Conservation (phyloP, 2,329 filamentous ascomycete species). For the Incumbomyces lentus region DNA sequence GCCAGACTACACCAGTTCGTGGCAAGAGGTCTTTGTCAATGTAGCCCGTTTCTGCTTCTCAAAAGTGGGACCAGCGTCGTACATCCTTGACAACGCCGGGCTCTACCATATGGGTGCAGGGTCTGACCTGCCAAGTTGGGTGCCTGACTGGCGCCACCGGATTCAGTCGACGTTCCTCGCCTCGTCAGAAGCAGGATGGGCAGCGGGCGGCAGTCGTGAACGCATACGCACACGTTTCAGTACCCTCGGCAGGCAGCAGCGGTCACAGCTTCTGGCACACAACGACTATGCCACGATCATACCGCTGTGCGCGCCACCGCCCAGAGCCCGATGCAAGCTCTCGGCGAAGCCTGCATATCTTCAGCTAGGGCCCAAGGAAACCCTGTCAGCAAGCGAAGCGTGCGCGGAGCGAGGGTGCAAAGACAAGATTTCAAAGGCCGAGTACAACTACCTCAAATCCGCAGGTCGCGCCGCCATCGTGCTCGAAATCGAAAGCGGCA, state of each 20-base stretch:
- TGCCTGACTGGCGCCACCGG: neutral
- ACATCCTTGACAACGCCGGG: neutral
- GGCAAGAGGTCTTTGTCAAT: too few relatives aligned
- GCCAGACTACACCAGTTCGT: too few relatives aligned
- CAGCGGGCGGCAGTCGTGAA: neutral
- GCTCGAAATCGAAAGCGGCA: neutral
- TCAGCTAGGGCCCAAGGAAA: too few relatives aligned
- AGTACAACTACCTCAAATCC: neutral
- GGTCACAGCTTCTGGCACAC: neutral
- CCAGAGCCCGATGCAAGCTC: neutral
- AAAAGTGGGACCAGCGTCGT: too few relatives aligned
- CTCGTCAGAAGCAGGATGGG: neutral
- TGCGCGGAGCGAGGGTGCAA: neutral
- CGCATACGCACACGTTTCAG: neutral
- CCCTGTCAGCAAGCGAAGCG: too few relatives aligned
- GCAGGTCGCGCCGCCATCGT: neutral
- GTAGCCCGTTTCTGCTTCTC: too few relatives aligned
- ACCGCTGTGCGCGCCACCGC: neutral
- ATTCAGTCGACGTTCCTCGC: neutral
- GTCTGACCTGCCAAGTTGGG: constrained; percentile 1
- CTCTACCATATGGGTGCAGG: neutral
- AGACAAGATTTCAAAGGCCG: neutral
- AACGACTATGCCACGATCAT: neutral
- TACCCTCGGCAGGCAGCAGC: neutral
- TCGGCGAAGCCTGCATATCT: neutral